Percentiles rank a stretch among this genome's conserved stretches.
Evolutionary conservation across 208 protist genomes (phyloP).

Genomic region (Strigomonas galati): DNA sequence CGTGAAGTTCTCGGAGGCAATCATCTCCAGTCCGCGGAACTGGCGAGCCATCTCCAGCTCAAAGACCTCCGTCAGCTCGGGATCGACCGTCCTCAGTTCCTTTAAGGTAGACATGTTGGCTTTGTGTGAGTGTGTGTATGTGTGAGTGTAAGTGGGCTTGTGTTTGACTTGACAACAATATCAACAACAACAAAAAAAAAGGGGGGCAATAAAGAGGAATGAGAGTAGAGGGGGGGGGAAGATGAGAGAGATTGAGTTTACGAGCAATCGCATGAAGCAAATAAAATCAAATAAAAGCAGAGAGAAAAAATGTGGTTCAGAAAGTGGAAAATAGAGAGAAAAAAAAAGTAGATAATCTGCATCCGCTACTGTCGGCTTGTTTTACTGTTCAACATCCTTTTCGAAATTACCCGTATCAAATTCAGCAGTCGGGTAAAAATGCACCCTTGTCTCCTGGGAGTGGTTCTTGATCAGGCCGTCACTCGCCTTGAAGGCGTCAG

Average conservation of each 20-base stretch:
- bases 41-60: slow-evolving; percentile 86
- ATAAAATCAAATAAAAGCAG: too few relatives aligned
- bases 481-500: slow-evolving; percentile 75
- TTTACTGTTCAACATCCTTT: neutral
- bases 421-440: slow-evolving; percentile 65
- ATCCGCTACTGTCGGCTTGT: too few relatives aligned
- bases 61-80: slow-evolving; percentile 77
- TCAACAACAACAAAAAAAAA: too few relatives aligned
- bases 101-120: slow-evolving; percentile 1
- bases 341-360: neutral
- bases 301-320: neutral
- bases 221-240: slow-evolving; percentile 18
- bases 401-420: slow-evolving; percentile 42
- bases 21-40: slow-evolving; percentile 86
- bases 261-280: too few relatives aligned
- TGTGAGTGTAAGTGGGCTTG: too few relatives aligned
- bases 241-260: too few relatives aligned
- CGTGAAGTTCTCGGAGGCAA: slow-evolving; percentile 98
- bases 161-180: too few relatives aligned
- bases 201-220: too few relatives aligned
- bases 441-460: slow-evolving; percentile 12
- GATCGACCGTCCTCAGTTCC: slow-evolving; percentile 56
- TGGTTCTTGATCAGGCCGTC: slow-evolving; percentile 32
- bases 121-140: too few relatives aligned
- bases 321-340: neutral